Evolutionary conservation across 345 rosid genomes (phyloP).

Genomic region (Cardamine resedifolia): DNA sequence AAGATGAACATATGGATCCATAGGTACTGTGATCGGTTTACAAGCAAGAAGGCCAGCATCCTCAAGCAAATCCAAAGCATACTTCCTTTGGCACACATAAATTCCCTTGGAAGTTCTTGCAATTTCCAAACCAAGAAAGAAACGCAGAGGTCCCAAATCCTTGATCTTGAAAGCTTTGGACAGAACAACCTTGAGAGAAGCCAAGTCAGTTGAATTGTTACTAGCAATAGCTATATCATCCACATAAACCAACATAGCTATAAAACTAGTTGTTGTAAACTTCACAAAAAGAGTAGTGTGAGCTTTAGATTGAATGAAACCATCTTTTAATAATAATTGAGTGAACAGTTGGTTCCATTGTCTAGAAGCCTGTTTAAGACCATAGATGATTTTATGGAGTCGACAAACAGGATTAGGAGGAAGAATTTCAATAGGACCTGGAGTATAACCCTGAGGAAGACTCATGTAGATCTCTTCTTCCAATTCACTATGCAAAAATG

Average conservation of each 20-base stretch:
- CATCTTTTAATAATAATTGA: accelerated
- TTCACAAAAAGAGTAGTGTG: accelerated
- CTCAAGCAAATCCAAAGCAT: background rate
- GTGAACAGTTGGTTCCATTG: background rate
- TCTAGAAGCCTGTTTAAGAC: accelerated
- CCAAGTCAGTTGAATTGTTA: background rate
- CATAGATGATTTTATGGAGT: background rate
- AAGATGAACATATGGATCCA: background rate
- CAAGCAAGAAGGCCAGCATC: background rate
- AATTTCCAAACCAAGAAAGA: background rate
- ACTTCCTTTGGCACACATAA: background rate
- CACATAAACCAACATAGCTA: background rate
- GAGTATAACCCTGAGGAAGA: background rate
- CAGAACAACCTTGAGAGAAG: no score
- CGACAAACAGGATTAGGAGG: background rate
- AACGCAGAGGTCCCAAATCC: background rate
- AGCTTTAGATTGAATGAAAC: background rate
- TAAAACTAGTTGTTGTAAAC: accelerated
- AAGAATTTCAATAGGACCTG: accelerated
- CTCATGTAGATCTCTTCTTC: background rate
- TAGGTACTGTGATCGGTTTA: accelerated
- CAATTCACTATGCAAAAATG: background rate
- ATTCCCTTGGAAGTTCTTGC: background rate
- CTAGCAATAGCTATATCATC: background rate
- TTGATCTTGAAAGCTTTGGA: background rate